Conservation (phyloP, 176 grass and related monocot species). For the Paspalum vaginatum region DNA sequence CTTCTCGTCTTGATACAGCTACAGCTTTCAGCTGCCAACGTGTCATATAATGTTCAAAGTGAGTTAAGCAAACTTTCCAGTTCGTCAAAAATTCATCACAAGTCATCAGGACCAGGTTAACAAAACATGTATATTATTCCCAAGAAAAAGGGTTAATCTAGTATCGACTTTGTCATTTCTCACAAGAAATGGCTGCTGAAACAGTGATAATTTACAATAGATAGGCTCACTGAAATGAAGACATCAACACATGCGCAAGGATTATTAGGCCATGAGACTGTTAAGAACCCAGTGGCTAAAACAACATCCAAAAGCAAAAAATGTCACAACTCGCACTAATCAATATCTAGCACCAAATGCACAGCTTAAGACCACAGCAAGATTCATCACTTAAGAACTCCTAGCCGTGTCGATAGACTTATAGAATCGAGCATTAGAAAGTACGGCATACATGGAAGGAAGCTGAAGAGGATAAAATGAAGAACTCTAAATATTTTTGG, state of each 20-base stretch:
- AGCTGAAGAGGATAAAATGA: too few species aligned
- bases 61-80: slow-evolving; percentile 36
- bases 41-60: slow-evolving; percentile 40
- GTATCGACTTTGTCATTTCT: background rate
- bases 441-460: background rate
- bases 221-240: background rate
- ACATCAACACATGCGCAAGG: background rate
- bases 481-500: too few species aligned
- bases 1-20: slow-evolving; percentile 49
- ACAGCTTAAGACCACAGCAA: too few species aligned
- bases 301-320: background rate
- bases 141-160: background rate
- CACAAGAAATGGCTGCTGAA: background rate
- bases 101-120: background rate
- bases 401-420: background rate
- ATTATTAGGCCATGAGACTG: slow-evolving; percentile 1
- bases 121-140: slow-evolving; percentile 11
- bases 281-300: background rate
- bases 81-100: slow-evolving; percentile 18
- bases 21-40: slow-evolving; percentile 65
- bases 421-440: background rate
- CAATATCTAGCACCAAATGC: too few species aligned
- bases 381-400: too few species aligned
- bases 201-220: slow-evolving; percentile 7
- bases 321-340: background rate